These are phyloP conservation scores for Boletus holoroseus DNA, from an alignment of 1,284 basidiomycete genomes.

Conservation along the genomic window DNA sequence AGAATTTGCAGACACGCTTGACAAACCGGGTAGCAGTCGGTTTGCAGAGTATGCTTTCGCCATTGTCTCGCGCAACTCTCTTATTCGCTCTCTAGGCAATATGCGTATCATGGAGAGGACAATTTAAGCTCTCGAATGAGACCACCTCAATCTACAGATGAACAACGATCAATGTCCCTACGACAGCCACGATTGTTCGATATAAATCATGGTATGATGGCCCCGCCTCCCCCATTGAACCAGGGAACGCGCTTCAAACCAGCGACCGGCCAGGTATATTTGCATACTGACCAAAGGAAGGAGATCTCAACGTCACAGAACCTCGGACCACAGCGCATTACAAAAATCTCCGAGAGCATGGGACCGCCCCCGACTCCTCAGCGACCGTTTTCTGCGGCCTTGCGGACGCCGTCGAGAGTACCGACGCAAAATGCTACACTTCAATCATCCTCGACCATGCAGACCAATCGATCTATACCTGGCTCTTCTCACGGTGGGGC, in stretches of 20 bases:
- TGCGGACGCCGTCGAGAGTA: conserved; percentile 20
- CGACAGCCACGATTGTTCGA: conserved; percentile 14
- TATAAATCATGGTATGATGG: conserved; percentile 19
- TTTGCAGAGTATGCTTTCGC: conserved; percentile 42
- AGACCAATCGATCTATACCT: conserved; percentile 31
- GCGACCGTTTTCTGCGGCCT: conserved; percentile 27
- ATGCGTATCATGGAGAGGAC: conserved; percentile 48
- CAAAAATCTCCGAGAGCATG: conserved; percentile 19
- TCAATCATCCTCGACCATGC: conserved; percentile 12
- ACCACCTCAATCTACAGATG: conserved; percentile 33
- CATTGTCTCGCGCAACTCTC: conserved; percentile 8
- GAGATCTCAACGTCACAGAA: conserved; percentile 9
- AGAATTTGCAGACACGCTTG: conserved; percentile 18
- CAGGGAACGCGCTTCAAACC: conserved; percentile 30
- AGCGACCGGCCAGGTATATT: conserved; percentile 8
- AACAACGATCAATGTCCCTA: conserved; percentile 35
- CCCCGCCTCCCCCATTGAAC: conserved; percentile 24
- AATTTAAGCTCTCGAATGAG: conserved; percentile 33
- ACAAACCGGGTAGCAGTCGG: conserved; percentile 44
- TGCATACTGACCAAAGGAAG: conserved; percentile 9
- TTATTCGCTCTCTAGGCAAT: conserved; percentile 44
- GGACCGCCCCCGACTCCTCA: conserved; percentile 29
- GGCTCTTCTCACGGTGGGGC: conserved; percentile 21
- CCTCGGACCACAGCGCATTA: conserved; percentile 11
- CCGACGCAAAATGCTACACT: conserved; percentile 14